These are phyloP conservation scores for Xylariaceae sp. DNA, from an alignment of 2,329 filamentous ascomycete species.

Conservation along the genomic window DNA sequence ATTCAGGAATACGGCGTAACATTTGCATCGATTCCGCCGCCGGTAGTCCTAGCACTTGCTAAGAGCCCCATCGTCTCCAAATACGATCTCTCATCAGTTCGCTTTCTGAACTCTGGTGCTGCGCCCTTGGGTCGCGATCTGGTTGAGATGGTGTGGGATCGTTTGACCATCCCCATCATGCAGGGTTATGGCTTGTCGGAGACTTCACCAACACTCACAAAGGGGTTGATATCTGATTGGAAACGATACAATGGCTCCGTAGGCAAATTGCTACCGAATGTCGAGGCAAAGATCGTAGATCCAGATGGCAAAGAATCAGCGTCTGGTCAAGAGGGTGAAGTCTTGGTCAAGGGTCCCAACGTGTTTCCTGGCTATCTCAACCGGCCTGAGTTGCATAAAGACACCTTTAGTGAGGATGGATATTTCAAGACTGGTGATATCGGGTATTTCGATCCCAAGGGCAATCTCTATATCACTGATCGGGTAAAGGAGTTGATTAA, in stretches of 20 bases:
- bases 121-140: conserved; percentile 80
- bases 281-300: conserved; percentile 77
- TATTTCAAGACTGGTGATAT: conserved; percentile 92
- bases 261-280: conserved; percentile 72
- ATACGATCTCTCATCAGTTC: conserved; percentile 74
- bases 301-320: conserved; percentile 53
- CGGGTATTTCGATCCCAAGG: conserved; percentile 69
- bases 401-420: conserved; percentile 70
- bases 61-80: conserved; percentile 75
- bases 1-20: conserved; percentile 74
- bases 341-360: conserved; percentile 77
- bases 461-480: conserved; percentile 88
- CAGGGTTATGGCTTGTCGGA: conserved; percentile 91
- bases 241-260: conserved; percentile 71
- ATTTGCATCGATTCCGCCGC: conserved; percentile 78
- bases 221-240: conserved; percentile 74
- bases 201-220: conserved; percentile 74
- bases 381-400: conserved; percentile 64
- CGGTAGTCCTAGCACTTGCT: conserved; percentile 73
- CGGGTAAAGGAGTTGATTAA: conserved; percentile 68
- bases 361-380: conserved; percentile 77
- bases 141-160: conserved; percentile 68
- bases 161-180: conserved; percentile 77
- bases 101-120: conserved; percentile 83
- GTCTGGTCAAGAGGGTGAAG: conserved; percentile 61